Evolutionary conservation across 352 stramenopile species (phyloP), one percentile per base, ranked within the genome.

Genomic region (Peronospora destructor): DNA sequence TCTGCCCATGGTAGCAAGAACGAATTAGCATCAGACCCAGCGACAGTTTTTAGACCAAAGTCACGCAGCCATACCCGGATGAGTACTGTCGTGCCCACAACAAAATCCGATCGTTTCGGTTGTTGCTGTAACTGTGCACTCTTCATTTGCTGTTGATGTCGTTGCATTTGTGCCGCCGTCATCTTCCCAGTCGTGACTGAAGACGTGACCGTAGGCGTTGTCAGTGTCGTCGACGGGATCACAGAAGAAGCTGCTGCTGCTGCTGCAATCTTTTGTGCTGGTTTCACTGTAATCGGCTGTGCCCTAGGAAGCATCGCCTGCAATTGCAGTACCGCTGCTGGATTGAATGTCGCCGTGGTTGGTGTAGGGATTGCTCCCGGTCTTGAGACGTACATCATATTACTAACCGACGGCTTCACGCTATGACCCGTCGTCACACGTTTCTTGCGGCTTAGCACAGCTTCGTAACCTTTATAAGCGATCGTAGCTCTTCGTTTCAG

Each of bases 361-460:
- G 54, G 32, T n/a, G 47, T 45, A 11, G 59, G 37, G 33, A 59
- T 41, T 3, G 54, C 28, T 12, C 43, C 47, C 2, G 65, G 65
- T 10, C 65, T 33, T 5, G 58, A 59, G 6, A 62, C 50, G 28
- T 65, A 68, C 47, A 63, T 19, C 51, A 45, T 42, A 16, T 49
- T 66, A 16, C 32, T 26, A n/a, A 55, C 33, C 12, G 50, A 61
- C 3, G 62, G 39, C 16, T 73, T 76, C 9, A 64, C 32, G 25
- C 37, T 61, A 6, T 33, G 34, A 6, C 50, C 54, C 9, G 77
- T 45, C 0, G 53, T 41, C 7, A 56, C 50, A 21, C 81, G 78
- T 52, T 91, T 91, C 50, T 84, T 85, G 25, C 74, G 66, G 46
- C 68, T 90, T 19, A 91, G 49, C 14, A 91, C 81, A 6, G 72